Base-by-base conservation (phyloP, 2,329 filamentous ascomycete genomes). In the Zasmidium angulare region DNA sequence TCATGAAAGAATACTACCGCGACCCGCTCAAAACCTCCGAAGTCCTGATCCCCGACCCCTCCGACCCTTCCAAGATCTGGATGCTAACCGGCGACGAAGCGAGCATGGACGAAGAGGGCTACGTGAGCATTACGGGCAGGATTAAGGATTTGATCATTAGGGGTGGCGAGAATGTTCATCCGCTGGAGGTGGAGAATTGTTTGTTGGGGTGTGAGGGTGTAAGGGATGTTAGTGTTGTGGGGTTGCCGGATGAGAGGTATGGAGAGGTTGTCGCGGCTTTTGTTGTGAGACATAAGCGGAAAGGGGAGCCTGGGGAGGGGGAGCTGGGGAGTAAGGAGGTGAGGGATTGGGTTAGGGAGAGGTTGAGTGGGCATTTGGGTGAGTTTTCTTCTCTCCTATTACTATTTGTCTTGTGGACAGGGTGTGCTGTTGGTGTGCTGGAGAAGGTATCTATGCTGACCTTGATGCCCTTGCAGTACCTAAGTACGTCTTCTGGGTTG, bases 131-230 rank as follows among this genome's bases (percentile, higher is more conserved):
- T 70, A 97, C 92, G 0, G 91, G 93, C 2, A 83, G 93, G 17
- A 93, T 96, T 71, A 98, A 98, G 40, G 95, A 99, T 72, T 77
- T 98, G 56, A 97, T 99, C 68, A 98, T 98, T 72, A 85, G 91
- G 23, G 93, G 90, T 24, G 95, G 95, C 22, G 95, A 98, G 74
- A 99, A 99, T 73, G 96, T 97, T 57, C 91, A 96, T 73, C 95
- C 95, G 0, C 81, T 96, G 4, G 95, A 98, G 74, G 83, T 98
- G 2, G 95, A 99, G 74, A 93, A 96, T 71, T 93, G 87, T 66
- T 81, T 98, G 4, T 86, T 96, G 62, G 84, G 84, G 46, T 87
- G 93, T 71, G 81, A 85, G 1, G 80, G 81, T 2, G 81, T 98
- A 0, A 80, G 82, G 14, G 91, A 97, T 64, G 91, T 86, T 2